Conservation (phyloP, 2,329 filamentous ascomycete species). For the Monilinia polystroma region DNA sequence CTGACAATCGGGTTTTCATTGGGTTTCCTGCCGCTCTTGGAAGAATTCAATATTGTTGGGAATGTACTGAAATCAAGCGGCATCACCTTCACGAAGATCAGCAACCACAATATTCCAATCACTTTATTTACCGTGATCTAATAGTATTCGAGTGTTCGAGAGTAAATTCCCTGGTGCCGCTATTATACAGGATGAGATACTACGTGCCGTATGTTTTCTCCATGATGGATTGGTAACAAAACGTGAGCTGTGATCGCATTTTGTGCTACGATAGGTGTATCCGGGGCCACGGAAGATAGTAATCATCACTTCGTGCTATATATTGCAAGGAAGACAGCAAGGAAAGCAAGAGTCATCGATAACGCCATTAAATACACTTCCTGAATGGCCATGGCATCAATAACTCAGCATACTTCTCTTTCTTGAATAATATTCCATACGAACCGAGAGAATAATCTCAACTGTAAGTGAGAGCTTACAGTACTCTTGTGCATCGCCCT, state of each 20-base stretch:
- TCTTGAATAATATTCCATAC: background rate
- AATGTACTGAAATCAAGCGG: background rate
- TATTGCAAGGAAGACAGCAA: background rate
- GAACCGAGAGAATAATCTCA: too few species aligned
- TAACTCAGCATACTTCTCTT: background rate
- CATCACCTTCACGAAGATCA: background rate
- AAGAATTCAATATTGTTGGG: conserved; percentile 3
- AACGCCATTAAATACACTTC: background rate
- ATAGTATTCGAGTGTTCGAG: background rate
- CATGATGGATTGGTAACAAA: fast-evolving
- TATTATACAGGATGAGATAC: too few species aligned
- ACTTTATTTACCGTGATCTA: too few species aligned
- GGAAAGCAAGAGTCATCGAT: background rate
- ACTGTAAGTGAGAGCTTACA: too few species aligned
- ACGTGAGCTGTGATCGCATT: too few species aligned
- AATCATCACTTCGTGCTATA: background rate
- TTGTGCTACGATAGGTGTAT: background rate
- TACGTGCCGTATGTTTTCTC: too few species aligned
- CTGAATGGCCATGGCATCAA: too few species aligned
- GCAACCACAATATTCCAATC: background rate
- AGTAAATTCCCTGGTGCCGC: background rate
- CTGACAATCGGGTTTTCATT: background rate
- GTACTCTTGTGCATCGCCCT: background rate
- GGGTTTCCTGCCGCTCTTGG: background rate
- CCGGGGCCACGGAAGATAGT: background rate